Evolutionary conservation across 108 stramenopile genomes (phyloP), one percentile per base, ranked within the genome.

Genomic region (Pseudonitzschia multiseries): DNA sequence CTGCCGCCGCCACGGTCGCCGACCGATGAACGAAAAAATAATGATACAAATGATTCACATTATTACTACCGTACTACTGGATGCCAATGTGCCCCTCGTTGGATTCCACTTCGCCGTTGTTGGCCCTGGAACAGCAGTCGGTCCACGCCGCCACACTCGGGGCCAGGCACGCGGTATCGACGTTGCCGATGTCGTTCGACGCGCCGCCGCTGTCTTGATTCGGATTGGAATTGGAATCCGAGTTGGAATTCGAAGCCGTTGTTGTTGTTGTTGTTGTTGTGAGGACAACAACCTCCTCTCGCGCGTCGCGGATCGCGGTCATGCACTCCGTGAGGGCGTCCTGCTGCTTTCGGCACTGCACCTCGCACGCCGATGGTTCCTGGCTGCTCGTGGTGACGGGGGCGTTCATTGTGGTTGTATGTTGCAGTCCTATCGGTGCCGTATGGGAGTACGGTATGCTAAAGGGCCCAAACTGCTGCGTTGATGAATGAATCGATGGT

Each of bases 311-410:
- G 10, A 56, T 56, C 10, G 54, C 54, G 54, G 12, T 56, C 54
- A 56, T 56, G 54, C 54, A 56, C 22, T 2, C 22, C 54, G 54
- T 56, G 54, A 56, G 54, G 26, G 54, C 54, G 26, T 56, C 54
- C 20, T 56, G 54, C 10, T 56, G 54, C 24, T 22, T 26, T 10
- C 2, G 24, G 54, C 54, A 56, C 20, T 56, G 22, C 2, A 24
- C 9, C 54, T 56, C 54, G 54, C 54, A 56, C 22, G 54, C 54
- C n/a, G 54, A 56, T 24, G 54, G 24, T 56, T 56, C 54, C n/a
- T 10, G 36, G 36, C 4, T 2, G 36, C 36, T 36, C 4, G 36
- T 36, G 2, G 36, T 6, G 36, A 6, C 2, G 36, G 36, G 4
- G 6, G 36, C 36, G 36, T 36, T 36, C 36, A 36, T 36, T 2